Base-by-base conservation (phyloP, 2,329 filamentous ascomycete genomes). In the Erysiphe pulchra region DNA sequence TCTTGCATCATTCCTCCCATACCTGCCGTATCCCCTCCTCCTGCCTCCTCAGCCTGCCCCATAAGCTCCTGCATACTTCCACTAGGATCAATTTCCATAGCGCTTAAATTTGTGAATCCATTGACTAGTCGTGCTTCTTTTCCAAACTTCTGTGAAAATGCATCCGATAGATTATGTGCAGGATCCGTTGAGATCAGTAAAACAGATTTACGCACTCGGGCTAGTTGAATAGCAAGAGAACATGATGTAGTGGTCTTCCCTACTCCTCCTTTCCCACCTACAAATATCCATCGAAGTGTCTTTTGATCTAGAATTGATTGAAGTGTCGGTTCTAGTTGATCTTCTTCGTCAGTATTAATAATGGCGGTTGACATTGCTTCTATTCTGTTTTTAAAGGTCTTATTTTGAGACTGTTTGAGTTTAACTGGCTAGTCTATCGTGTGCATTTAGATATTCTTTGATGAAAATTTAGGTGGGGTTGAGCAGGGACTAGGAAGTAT, bases 1-100 rank as follows among this genome's bases (percentile, higher is more conserved):
- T 98, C 90, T 64, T 98, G 90, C 80, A 95, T 93, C 87, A 95
- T 94, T 55, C 80, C 80, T 24, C 87, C 86, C 86, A 95, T 94
- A 54, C 80, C 80, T 14, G 70, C 72, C 41, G 77, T 78, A 44
- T 70, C 72, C 66, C 82, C 75, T 37, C 75, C 75, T 52, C 85
- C 80, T 2, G 68, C 71, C 44, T 82, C 82, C 16, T 83, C 84
- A 39, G 73, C 77, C 58, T 76, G 70, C 1, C 78, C 79, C 51
- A 98, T 67, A 47, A 98, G 66, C 60, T 98, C 90, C 64, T 94
- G 90, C 62, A 98, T 93, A 59, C 84, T 93, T 42, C 87, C 90
- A 60, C 93, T 95, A 45, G 90, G 90, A 59, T 98, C 90, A 56
- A 98, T 95, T 65, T 98, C 90, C 90, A 98, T 98, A 50, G 90